Evolutionary conservation across 495 filamentous ascomycete genomes (phyloP), one percentile per base, ranked within the genome.

Genomic region (Xeromyces bisporus): DNA sequence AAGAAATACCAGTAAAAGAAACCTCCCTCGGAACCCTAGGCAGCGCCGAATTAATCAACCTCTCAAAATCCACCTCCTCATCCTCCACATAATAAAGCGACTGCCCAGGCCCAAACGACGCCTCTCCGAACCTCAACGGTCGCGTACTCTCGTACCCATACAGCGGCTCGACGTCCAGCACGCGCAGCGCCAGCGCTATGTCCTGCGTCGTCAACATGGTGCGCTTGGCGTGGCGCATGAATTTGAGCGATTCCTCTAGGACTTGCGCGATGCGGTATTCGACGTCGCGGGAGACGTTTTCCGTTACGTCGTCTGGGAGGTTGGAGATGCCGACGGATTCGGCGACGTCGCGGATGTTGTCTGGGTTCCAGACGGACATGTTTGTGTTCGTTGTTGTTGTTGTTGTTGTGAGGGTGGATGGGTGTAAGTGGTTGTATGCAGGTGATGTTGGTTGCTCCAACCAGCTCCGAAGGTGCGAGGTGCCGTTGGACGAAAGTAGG

Each of bases 31-130:
- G 91, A 8, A 97, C 84, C 44, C 86, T 94, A 5, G 89, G 89
- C 34, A 97, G 56, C 4, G 89, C 82, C 24, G 80, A 80, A 59
- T 97, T 97, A 49, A 97, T 96, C 40, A 97, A 56, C 57, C 94
- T 94, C 57, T 97, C 89, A 47, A 97, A 94, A 48, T 97, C 89
- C 17, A 94, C 76, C 60, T 97, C 89, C 44, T 97, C 89, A 55
- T 97, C 89, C 48, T 97, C 91, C 17, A 97, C 78, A 44, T 97
- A 97, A 62, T 80, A 97, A 9, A 97, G 63, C 23, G 87, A 85
- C 51, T 96, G 86, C n/a, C 83, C 84, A 6, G 86, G 83, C 0
- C 89, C 89, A 20, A 97, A 60, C 9, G 78, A 87, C 2, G 89
- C 89, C 55, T 96, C 89, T 15, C 91, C 91, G 44, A 87, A 97